Evolutionary conservation across 1,139 yeast species (phyloP), one percentile per base, ranked within the genome.

Genomic region (Blastobotrys arbuscula): DNA sequence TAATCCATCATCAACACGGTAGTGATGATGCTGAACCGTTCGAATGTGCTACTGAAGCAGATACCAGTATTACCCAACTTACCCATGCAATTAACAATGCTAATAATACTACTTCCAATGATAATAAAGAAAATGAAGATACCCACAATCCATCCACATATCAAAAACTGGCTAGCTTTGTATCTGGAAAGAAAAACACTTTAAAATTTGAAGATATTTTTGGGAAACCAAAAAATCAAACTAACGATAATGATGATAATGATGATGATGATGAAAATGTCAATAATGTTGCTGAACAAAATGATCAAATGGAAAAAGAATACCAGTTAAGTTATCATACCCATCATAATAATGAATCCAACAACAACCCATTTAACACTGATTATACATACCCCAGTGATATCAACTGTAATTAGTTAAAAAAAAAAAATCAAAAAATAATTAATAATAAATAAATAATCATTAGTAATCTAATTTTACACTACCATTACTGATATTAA

Each of bases 401-500:
- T 10, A 15, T 28, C 18, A 4, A 40, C 20, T 19, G 24, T 12
- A n/a, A 31, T n/a, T n/a, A 34, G 16, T 6, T 5, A 16, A 6
- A 33, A 33, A 33, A 33, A 33, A 33, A 33, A 33, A 33, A 33
- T 15, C 16, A 33, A n/a, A 33, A 33, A 28, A 28, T 9, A 28
- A n/a, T 15, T 5, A 9, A 33, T 15, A 33, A 33, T 15, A 33
- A 33, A 33, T 15, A 33, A 33, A 35, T 5, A 20, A 6, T 6
- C 8, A 35, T 20, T 35, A 35, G 13, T 35, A 5, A 5, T 5
- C 3, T 28, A 28, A 28, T 28, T 28, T 20, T 35, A 35, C 38
- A 39, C 20, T 21, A 20, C 19, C 18, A 30, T 23, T n/a, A 23
- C 5, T 24, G 20, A 20, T 53, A 48, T 61, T 61, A 39, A 51